A percentile compares a stretch with the other conserved stretches of the same genome.
Conservation (phyloP, 2,329 filamentous ascomycete genomes). For the Geosmithia flava region DNA sequence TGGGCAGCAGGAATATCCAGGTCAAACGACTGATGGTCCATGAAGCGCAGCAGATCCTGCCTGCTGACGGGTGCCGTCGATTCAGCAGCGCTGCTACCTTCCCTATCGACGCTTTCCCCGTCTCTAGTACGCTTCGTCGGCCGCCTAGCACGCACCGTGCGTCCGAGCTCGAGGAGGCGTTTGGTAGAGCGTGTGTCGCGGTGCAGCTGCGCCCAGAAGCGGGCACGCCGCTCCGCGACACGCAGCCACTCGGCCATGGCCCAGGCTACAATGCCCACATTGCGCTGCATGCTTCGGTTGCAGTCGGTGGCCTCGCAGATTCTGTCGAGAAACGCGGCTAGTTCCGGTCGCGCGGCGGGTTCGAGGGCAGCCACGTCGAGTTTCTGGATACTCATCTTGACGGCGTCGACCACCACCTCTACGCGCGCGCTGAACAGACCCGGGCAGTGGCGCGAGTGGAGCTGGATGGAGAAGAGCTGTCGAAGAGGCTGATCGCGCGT, state of each 20-base stretch:
- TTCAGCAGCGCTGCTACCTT: conserved; percentile 4
- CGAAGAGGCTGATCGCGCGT: conserved; percentile 20
- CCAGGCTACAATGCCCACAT: conserved; percentile 51
- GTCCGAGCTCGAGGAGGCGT: conserved; percentile 10
- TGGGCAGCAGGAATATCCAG: conserved; percentile 19
- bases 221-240: conserved; percentile 44
- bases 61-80: conserved; percentile 4
- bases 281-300: conserved; percentile 36
- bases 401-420: conserved; percentile 45
- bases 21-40: conserved; percentile 38
- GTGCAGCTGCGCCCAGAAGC: conserved; percentile 48
- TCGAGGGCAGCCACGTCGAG: conserved; percentile 44
- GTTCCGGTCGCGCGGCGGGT: conserved; percentile 43
- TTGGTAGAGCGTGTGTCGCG: conserved; percentile 26
- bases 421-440: conserved; percentile 47
- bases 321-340: conserved; percentile 38
- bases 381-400: conserved; percentile 33
- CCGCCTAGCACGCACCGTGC: conserved; percentile 9
- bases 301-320: conserved; percentile 20
- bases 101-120: conserved; percentile 7
- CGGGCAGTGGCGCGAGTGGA: conserved; percentile 24
- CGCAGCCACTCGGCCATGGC: conserved; percentile 58
- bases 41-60: conserved; percentile 37
- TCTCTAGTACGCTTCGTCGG: conserved; percentile 11
- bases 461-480: conserved; percentile 44